A percentile compares a stretch with the other conserved stretches of the same genome.
Conservation (phyloP, 345 rosid genomes). For the Camelina sativa region DNA sequence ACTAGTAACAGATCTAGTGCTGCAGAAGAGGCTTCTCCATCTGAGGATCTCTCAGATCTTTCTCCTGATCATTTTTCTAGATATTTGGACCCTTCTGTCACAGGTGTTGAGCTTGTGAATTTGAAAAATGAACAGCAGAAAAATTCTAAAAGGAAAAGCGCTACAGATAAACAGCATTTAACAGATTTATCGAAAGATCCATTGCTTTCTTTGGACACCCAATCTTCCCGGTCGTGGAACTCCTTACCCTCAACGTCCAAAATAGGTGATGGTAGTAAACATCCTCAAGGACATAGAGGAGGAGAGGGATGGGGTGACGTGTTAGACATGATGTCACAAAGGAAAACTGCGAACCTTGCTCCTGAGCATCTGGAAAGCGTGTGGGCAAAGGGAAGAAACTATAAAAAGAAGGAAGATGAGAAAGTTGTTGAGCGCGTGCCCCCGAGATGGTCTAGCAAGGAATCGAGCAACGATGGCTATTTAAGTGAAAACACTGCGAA, state of each 20-base stretch:
- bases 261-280: slow-evolving; percentile 52
- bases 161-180: slow-evolving; percentile 51
- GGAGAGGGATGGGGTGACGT: slow-evolving; percentile 84
- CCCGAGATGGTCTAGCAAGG: slow-evolving; percentile 44
- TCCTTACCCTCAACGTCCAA: slow-evolving; percentile 59
- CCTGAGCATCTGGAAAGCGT: slow-evolving; percentile 95
- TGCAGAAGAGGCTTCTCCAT: slow-evolving; percentile 58
- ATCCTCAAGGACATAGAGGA: slow-evolving; percentile 49
- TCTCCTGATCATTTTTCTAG: slow-evolving; percentile 73
- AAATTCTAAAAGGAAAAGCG: slow-evolving; percentile 36
- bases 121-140: slow-evolving; percentile 63
- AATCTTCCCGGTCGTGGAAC: slow-evolving; percentile 73
- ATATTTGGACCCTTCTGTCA: slow-evolving; percentile 76
- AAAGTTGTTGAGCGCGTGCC: slow-evolving; percentile 42
- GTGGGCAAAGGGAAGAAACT: slow-evolving; percentile 98
- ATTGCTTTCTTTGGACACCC: slow-evolving; percentile 84
- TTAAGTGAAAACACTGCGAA: slow-evolving; percentile 34
- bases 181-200: slow-evolving; percentile 73
- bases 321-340: slow-evolving; percentile 78
- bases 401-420: slow-evolving; percentile 56
- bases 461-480: slow-evolving; percentile 42
- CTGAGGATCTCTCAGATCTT: slow-evolving; percentile 63
- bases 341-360: slow-evolving; percentile 87
- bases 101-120: slow-evolving; percentile 94
- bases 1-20: slow-evolving; percentile 53